These are phyloP conservation scores for Spiraea crenata DNA, from an alignment of 331 rosid genomes.

Conservation along the genomic window DNA sequence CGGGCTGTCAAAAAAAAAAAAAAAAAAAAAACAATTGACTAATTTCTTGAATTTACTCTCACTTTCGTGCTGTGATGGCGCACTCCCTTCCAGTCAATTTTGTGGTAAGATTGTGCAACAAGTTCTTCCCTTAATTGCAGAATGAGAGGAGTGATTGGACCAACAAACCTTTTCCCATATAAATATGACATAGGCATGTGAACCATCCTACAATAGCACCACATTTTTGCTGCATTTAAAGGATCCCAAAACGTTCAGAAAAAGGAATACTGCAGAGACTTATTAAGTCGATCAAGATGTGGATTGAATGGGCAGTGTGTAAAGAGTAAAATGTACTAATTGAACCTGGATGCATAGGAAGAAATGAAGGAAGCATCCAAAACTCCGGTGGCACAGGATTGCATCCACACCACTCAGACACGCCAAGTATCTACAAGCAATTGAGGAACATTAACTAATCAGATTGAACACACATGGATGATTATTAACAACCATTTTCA, in stretches of 20 bases:
- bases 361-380: conserved; percentile 44
- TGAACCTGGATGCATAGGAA: conserved; percentile 64
- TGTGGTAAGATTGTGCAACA: conserved; percentile 32
- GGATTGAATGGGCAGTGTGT: too few species aligned
- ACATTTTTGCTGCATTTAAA: conserved; percentile 54
- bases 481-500: too few species aligned
- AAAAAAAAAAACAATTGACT: background rate
- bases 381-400: conserved; percentile 80
- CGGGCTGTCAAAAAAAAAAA: too few species aligned
- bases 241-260: background rate
- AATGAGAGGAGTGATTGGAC: conserved; percentile 58
- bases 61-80: conserved; percentile 33
- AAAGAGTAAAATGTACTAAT: background rate
- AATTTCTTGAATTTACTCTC: too few species aligned
- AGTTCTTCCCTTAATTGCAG: conserved; percentile 53
- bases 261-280: background rate
- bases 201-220: conserved; percentile 55
- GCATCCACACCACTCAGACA: conserved; percentile 55
- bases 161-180: conserved; percentile 1
- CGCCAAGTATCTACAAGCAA: conserved; percentile 27
- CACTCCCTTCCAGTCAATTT: conserved; percentile 24
- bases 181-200: conserved; percentile 65
- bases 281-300: too few species aligned
- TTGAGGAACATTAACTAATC: background rate
- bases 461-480: too few species aligned